Percentiles rank a stretch among this genome's conserved stretches.
Evolutionary conservation across 2,329 filamentous ascomycete genomes (phyloP).

Genomic region (Scytalidium lignicola): DNA sequence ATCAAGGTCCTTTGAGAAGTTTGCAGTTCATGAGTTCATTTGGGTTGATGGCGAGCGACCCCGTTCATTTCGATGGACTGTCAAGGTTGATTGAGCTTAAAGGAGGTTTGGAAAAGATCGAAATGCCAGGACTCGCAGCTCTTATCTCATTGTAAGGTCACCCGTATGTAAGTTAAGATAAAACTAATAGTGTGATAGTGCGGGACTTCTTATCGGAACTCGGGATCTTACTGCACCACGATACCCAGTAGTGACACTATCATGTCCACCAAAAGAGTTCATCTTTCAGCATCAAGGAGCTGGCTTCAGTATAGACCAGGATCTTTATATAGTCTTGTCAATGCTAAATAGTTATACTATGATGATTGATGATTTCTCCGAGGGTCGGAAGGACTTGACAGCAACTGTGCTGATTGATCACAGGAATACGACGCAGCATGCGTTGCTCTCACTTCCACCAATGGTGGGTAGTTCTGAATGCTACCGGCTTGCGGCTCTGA

Average conservation of each 20-base stretch:
- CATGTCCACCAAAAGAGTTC: neutral
- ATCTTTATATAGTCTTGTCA: constrained; percentile 2
- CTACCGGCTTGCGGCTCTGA: constrained; percentile 1
- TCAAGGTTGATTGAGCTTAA: neutral
- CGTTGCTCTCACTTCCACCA: neutral
- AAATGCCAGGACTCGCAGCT: neutral
- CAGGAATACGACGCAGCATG: constrained; percentile 1
- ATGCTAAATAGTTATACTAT: constrained; percentile 2
- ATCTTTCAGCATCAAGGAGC: neutral
- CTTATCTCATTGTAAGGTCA: neutral
- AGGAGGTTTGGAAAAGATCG: constrained; percentile 1
- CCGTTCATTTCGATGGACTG: neutral
- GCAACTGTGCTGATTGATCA: neutral
- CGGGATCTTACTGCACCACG: neutral
- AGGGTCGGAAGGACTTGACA: neutral
- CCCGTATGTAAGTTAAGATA: neutral
- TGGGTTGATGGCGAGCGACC: neutral
- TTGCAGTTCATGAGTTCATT: neutral
- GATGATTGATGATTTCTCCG: constrained; percentile 3
- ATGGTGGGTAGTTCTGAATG: neutral
- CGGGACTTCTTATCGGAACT: neutral
- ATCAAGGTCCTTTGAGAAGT: constrained; percentile 1
- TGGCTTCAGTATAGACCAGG: neutral
- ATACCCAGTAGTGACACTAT: neutral
- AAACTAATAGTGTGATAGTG: neutral